Conservation (phyloP, 2,329 filamentous ascomycete species). For the Botryotinia globosa region DNA sequence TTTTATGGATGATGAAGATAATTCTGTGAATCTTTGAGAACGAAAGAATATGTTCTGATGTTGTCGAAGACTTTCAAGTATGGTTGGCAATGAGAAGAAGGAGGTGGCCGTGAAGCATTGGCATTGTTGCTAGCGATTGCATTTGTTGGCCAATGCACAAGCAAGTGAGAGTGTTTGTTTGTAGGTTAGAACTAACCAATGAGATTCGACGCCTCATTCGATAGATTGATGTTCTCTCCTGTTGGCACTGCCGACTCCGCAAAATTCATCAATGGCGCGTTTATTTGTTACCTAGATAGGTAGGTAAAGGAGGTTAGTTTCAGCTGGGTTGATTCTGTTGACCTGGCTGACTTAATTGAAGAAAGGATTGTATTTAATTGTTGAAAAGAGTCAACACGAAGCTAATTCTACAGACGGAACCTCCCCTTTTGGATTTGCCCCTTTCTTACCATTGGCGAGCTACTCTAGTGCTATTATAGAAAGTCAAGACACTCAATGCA, state of each 20-base stretch:
- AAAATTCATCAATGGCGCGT: not conserved
- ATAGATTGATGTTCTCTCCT: not conserved
- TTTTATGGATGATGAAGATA: not conserved
- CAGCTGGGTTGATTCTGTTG: not conserved
- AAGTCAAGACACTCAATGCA: not conserved
- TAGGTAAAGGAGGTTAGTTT: not conserved
- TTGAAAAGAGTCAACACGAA: not conserved
- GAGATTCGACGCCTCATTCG: not conserved
- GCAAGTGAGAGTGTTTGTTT: not conserved
- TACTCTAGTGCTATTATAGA: not conserved
- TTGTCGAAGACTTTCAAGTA: not conserved
- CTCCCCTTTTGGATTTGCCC: not conserved
- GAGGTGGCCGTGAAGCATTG: not conserved
- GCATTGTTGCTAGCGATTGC: not conserved
- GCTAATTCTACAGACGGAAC: not conserved
- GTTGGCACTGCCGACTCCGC: not conserved
- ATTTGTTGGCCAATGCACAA: slow-evolving; percentile 10
- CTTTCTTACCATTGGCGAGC: not conserved
- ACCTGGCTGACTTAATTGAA: not conserved
- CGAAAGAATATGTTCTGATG: not conserved
- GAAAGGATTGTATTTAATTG: not conserved
- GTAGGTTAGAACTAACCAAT: not conserved
- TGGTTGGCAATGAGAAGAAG: not conserved
- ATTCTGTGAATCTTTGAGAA: not conserved
- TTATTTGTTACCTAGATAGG: not conserved